Evolutionary conservation across 1,284 basidiomycete genomes (phyloP), one percentile per base, ranked within the genome.

Genomic region (Sanghuangporus weigelae): DNA sequence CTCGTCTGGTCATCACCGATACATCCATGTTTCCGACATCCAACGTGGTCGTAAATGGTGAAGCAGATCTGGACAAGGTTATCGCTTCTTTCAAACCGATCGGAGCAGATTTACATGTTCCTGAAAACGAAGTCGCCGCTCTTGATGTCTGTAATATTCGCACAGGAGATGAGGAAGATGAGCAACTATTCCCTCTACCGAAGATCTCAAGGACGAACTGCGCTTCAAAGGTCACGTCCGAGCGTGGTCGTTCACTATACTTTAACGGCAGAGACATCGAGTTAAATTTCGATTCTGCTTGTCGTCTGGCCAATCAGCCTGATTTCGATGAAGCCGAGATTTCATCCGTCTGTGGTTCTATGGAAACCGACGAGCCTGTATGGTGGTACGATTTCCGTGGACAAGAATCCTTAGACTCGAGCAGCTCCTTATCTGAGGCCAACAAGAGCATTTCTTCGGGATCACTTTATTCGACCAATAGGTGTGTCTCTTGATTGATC

Each of bases 1-100:
- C 63, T 16, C 54, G 57, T 23, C 44, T 64, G 26, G 48, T 61
- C 14, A 64, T 64, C 6, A 64, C 63, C 16, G 63, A 64, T 38
- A 64, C 59, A 14, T 64, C 63, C 31, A 61, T 61, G 40, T 51
- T 64, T 39, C 63, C 63, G 26, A 55, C 59, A 11, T 60, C 59
- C 26, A 44, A 23, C 19, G 49, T 61, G 38, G 63, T 64, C 12
- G 59, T 64, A 16, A 59, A 61, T 11, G 56, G 46, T 14, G 59
- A 61, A 16, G 44, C 53, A 26, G 58, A n/a, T 12, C 54, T 64
- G 11, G 63, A 61, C 42, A 57, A 57, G 16, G 46, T 64, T 23
- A 64, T 64, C 21, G 59, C 63, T 16, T 64, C 63, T 7, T 51
- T 44, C 49, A 64, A 57, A 26, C 63, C 63, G 10, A 5, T 64